These are phyloP conservation scores for Oryza glumipatula DNA, from an alignment of 176 grass and related monocot species.

Conservation along the genomic window DNA sequence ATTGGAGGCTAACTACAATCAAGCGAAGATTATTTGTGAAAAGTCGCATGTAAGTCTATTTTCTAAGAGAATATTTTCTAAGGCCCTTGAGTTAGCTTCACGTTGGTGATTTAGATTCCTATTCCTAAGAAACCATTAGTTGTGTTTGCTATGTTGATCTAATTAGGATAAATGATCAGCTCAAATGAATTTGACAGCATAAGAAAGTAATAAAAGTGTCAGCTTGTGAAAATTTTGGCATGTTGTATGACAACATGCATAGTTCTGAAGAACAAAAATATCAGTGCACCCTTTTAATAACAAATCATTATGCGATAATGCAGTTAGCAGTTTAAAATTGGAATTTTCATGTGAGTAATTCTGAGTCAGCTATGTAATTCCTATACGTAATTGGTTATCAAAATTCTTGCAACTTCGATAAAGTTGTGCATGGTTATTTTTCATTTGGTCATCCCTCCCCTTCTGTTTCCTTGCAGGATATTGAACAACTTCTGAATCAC, in stretches of 20 bases:
- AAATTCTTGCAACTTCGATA: background rate
- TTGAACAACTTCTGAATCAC: slow-evolving; percentile 92
- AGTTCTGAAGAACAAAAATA: background rate
- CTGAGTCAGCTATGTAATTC: background rate
- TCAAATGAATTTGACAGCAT: background rate
- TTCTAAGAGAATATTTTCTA: background rate
- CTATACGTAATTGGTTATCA: background rate
- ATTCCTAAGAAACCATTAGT: background rate
- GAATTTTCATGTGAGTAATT: slow-evolving; percentile 6
- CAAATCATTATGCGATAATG: background rate
- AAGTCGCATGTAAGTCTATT: background rate
- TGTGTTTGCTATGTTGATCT: background rate
- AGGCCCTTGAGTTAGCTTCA: background rate
- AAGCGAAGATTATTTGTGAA: background rate
- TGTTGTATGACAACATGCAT: background rate
- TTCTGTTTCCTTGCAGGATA: slow-evolving; percentile 54
- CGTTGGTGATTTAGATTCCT: background rate
- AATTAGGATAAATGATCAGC: background rate
- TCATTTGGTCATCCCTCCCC: background rate
- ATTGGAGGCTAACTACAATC: background rate
- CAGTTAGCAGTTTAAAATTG: background rate
- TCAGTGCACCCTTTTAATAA: background rate
- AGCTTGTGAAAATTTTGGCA: slow-evolving; percentile 6
- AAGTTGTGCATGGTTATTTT: background rate
- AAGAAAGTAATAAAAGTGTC: slow-evolving; percentile 7